A percentile compares a stretch with the other conserved stretches of the same genome.
Conservation (phyloP, 78 protist genomes). For the Paratrimastix pyriformis region DNA sequence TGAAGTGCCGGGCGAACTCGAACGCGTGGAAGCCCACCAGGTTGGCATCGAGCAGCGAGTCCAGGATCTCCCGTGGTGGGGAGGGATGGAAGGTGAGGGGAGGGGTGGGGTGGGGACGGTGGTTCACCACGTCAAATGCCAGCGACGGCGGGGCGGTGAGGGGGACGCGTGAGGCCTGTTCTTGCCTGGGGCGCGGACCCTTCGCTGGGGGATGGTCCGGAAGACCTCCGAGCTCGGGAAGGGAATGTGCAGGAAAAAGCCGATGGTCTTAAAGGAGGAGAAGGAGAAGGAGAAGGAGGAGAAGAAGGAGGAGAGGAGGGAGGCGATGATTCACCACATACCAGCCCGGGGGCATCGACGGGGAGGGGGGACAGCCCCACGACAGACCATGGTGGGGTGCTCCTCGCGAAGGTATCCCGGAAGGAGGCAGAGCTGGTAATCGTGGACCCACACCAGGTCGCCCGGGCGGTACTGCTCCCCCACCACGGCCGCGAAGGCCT, state of each 20-base stretch:
- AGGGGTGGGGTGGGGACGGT: no score
- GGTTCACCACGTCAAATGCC: no score
- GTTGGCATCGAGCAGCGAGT: constrained; percentile 42
- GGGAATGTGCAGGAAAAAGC: constrained; percentile 81
- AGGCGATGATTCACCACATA: no score
- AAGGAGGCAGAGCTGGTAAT: constrained; percentile 17
- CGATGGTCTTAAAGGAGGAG: no score
- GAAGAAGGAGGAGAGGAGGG: no score
- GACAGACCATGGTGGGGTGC: not conserved
- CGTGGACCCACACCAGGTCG: constrained; percentile 13
- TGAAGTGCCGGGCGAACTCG: constrained; percentile 68
- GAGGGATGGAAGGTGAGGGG: no score
- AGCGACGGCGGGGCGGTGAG: no score
- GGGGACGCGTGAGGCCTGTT: no score
- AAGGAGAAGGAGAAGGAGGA: no score
- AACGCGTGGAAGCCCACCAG: constrained; percentile 64
- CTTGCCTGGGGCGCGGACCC: no score
- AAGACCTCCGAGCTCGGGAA: constrained; percentile 75
- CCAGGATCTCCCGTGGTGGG: constrained; percentile 59
- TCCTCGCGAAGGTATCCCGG: not conserved
- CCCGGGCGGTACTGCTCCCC: not conserved
- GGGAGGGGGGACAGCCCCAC: no score
- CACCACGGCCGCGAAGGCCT: not conserved
- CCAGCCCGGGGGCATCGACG: no score
- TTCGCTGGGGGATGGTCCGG: constrained; percentile 64